These are phyloP conservation scores for Tylopilus subfusipes DNA, from an alignment of 768 basidiomycete species.

Conservation along the genomic window DNA sequence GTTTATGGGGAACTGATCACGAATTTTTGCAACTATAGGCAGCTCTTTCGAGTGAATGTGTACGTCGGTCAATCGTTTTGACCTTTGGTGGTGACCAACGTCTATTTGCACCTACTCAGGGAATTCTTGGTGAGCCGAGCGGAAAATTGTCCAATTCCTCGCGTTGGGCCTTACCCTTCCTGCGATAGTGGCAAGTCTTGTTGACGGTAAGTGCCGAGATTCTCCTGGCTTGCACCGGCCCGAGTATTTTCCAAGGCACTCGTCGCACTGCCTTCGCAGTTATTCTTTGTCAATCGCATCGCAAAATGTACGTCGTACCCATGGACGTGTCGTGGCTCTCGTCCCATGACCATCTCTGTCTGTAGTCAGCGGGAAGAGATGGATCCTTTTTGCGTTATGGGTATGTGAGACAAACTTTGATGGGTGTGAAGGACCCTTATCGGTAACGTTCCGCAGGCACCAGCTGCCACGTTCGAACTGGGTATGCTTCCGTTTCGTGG, in stretches of 20 bases:
- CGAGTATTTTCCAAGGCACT: background rate
- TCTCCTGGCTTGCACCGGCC: background rate
- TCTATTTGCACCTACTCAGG: background rate
- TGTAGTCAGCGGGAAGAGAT: conserved; percentile 11
- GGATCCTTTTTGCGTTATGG: background rate
- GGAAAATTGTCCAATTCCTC: background rate
- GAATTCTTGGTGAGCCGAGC: conserved; percentile 15
- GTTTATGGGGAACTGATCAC: conserved; percentile 14
- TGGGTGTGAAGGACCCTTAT: background rate
- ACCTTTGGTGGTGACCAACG: background rate
- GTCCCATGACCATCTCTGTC: background rate
- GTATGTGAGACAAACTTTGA: conserved; percentile 2
- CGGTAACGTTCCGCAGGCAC: background rate
- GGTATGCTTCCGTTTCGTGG: background rate
- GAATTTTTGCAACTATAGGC: conserved; percentile 12
- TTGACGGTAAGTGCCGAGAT: conserved; percentile 13
- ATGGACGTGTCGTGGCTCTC: background rate
- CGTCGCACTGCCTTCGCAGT: conserved; percentile 16
- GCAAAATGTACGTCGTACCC: conserved; percentile 14
- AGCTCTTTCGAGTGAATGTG: conserved; percentile 7
- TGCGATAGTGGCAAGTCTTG: conserved; percentile 18
- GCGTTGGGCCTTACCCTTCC: background rate
- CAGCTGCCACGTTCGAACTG: no score
- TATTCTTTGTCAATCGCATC: conserved; percentile 20
- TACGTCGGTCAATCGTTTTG: background rate